Percentiles rank a stretch among this genome's conserved stretches.
Evolutionary conservation across 2,329 filamentous ascomycete genomes (phyloP).

Genomic region (Onygenales sp.): DNA sequence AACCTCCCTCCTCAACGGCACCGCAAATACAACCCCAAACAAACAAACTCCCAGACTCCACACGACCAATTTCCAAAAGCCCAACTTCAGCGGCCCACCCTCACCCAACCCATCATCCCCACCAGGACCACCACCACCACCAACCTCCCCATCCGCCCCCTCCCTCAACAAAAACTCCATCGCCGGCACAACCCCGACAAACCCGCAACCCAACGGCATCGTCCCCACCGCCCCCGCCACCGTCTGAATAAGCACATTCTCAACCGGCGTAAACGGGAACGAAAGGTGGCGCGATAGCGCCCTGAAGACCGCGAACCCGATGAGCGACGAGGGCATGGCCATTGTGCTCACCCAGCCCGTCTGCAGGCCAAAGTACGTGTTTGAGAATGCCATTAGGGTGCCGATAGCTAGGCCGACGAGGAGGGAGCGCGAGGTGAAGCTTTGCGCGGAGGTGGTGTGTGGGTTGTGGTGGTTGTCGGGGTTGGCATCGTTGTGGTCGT

Average conservation of each 20-base stretch:
- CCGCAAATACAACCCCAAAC: constrained; percentile 93
- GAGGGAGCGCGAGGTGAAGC: constrained; percentile 79
- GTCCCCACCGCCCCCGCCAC: constrained; percentile 93
- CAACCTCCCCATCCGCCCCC: constrained; percentile 66
- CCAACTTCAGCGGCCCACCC: constrained; percentile 63
- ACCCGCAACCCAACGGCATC: constrained; percentile 91
- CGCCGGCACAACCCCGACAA: constrained; percentile 89
- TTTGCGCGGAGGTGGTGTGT: constrained; percentile 32
- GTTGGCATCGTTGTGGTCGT: not conserved
- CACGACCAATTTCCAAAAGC: constrained; percentile 67
- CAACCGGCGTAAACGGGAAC: constrained; percentile 82
- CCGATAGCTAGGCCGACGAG: constrained; percentile 74
- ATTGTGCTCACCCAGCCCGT: constrained; percentile 78
- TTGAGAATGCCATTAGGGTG: constrained; percentile 86
- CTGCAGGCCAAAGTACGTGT: constrained; percentile 98
- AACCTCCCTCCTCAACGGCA: constrained; percentile 80
- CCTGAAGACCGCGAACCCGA: constrained; percentile 92
- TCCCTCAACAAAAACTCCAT: constrained; percentile 74
- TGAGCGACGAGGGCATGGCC: constrained; percentile 91
- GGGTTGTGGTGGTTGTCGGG: not conserved
- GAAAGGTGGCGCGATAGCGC: constrained; percentile 61
- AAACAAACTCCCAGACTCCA: constrained; percentile 93
- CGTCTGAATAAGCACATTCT: constrained; percentile 94
- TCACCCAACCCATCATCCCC: constrained; percentile 62
- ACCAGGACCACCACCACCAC: constrained; percentile 47